Percentiles rank a stretch among this genome's conserved stretches.
Conservation (phyloP, 2,329 filamentous ascomycete species). For the Aspergillus aculeatus region DNA sequence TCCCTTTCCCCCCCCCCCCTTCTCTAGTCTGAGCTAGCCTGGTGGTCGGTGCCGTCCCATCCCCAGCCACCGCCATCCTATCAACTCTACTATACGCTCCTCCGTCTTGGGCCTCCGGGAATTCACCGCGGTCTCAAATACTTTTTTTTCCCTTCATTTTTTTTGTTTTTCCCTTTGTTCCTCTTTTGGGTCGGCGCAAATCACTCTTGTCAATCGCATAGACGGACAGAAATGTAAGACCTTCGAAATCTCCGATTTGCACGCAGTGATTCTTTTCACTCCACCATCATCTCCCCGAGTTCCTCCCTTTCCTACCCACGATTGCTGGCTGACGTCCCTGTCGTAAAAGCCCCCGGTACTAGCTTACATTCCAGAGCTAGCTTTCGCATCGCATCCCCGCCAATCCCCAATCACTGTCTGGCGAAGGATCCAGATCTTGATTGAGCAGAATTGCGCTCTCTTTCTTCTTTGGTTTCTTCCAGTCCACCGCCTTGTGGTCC, state of each 20-base stretch:
- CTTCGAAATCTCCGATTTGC: background rate
- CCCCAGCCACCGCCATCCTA: slow-evolving; percentile 25
- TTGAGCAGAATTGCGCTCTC: slow-evolving; percentile 9
- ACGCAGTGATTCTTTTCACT: background rate
- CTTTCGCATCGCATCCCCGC: slow-evolving; percentile 18
- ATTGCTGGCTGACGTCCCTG: slow-evolving; percentile 7
- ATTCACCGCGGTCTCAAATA: background rate
- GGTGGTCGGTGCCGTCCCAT: slow-evolving; percentile 13
- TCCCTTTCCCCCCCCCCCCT: slow-evolving; percentile 15
- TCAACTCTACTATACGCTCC: background rate
- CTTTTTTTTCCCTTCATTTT: background rate
- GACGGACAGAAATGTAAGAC: background rate
- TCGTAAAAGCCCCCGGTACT: slow-evolving; percentile 12
- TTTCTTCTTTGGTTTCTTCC: slow-evolving; percentile 14
- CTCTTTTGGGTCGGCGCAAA: background rate
- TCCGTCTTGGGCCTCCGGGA: background rate
- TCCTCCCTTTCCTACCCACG: background rate
- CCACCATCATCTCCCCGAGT: background rate
- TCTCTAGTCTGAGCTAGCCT: slow-evolving; percentile 12
- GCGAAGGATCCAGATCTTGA: slow-evolving; percentile 13
- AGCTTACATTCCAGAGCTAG: slow-evolving; percentile 19
- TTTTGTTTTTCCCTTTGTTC: background rate
- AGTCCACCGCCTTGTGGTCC: slow-evolving; percentile 18
- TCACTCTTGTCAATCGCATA: background rate
- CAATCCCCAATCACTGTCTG: slow-evolving; percentile 17